Base-by-base conservation (phyloP, 345 rosid species). In the Turnera subulata region DNA sequence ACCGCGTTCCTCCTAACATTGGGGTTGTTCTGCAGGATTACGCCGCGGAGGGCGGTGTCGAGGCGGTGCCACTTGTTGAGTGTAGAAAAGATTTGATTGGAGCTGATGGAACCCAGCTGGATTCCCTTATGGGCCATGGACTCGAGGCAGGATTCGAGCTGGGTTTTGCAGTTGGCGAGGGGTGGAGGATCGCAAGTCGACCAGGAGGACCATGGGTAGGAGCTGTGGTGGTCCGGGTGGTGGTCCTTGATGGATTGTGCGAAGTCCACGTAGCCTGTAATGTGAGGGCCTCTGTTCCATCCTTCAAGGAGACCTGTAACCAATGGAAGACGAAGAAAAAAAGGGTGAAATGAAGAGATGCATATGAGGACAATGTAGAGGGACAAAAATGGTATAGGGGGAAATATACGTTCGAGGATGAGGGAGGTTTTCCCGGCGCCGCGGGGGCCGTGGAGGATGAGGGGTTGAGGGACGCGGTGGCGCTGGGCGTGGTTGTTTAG, bases 361-460 rank as follows among this genome's bases (percentile, higher is more conserved):
- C n/a, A n/a, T n/a, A n/a, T n/a, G n/a, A n/a, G n/a, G n/a, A n/a
- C n/a, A n/a, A n/a, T n/a, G n/a, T n/a, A n/a, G n/a, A n/a, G n/a
- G n/a, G 29, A 22, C 55, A 50, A 2, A 7, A 37, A 5, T 38
- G 45, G 11, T 50, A 1, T 26, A 17, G n/a, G 17, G 16, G 10
- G 0, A 50, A 20, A 35, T 14, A 35, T 82, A 90, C 97, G 88
- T 54, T 93, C 91, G 20, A 86, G 87, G 72, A 93, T 66, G 53
- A 93, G 78, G 16, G 99, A 89, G 70, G 99, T 93, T 69, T 93
- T 93, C 82, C 97, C 96, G 72, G 76, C 88, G 75, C 99, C 99
- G 21, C 99, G 89, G 60, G 99, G 99, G 46, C 99, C 97, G 46
- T 90, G 97, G 79, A 90, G 77, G 66, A 94, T 76, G 68, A 94